Evolutionary conservation across 2,329 filamentous ascomycete species (phyloP).

Genomic region (Atkinsonella texensis): DNA sequence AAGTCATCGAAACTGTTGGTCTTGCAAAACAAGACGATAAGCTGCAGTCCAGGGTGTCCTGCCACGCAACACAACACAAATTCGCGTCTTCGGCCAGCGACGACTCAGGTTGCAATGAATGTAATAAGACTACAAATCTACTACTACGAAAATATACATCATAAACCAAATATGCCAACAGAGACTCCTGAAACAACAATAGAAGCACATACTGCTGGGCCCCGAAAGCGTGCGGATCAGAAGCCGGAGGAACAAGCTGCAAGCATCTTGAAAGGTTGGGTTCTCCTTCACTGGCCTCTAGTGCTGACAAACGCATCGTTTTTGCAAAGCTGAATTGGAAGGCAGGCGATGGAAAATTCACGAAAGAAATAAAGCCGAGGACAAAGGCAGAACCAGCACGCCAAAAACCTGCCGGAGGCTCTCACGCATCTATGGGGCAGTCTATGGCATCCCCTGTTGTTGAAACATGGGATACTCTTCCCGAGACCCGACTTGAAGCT

Average conservation of each 20-base stretch:
- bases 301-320: neutral
- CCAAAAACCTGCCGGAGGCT: neutral
- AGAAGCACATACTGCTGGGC: neutral
- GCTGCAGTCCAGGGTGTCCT: too few relatives aligned
- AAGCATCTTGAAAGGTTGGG: neutral
- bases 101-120: too few relatives aligned
- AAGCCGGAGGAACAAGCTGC: constrained; percentile 1
- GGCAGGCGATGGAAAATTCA: neutral
- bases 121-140: too few relatives aligned
- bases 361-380: neutral
- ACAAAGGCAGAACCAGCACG: neutral
- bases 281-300: neutral
- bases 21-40: too few relatives aligned
- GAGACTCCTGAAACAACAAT: neutral
- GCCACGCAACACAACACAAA: too few relatives aligned
- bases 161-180: too few relatives aligned
- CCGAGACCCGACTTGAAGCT: neutral
- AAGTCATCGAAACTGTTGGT: too few relatives aligned
- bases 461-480: neutral
- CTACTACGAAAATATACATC: too few relatives aligned
- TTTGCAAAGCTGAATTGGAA: neutral
- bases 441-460: neutral
- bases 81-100: too few relatives aligned
- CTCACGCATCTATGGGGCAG: neutral
- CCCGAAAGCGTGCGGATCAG: neutral